These are phyloP conservation scores for Teunomyces atbi DNA, from an alignment of 805 yeast species.

Conservation along the genomic window DNA sequence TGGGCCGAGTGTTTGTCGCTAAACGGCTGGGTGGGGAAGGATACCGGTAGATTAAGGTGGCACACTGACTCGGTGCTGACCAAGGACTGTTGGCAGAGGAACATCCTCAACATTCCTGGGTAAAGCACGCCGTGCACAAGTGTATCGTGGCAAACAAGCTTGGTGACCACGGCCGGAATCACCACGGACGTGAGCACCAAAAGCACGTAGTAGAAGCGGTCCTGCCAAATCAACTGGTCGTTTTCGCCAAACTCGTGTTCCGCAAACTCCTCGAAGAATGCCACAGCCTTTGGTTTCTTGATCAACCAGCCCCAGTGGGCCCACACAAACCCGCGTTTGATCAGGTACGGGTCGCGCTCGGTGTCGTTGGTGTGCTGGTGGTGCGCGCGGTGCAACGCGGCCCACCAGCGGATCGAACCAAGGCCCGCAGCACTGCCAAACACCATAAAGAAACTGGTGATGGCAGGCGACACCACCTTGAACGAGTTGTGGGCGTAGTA, in stretches of 20 bases:
- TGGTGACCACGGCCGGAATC: conserved; percentile 29
- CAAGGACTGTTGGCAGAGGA: conserved; percentile 75
- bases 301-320: conserved; percentile 90
- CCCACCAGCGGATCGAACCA: conserved; percentile 79
- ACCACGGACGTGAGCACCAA: conserved; percentile 30
- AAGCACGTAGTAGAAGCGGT: conserved; percentile 22
- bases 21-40: conserved; percentile 55
- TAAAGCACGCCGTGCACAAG: conserved; percentile 47
- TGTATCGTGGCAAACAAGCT: conserved; percentile 28
- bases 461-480: conserved; percentile 22
- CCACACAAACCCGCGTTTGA: conserved; percentile 75
- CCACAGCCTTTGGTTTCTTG: conserved; percentile 48
- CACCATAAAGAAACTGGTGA: conserved; percentile 52
- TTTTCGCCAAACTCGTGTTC: conserved; percentile 29
- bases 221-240: conserved; percentile 35
- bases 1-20: conserved; percentile 64
- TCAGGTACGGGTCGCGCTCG: conserved; percentile 83
- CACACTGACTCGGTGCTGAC: conserved; percentile 81
- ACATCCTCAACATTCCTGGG: conserved; percentile 73
- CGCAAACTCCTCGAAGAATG: conserved; percentile 32
- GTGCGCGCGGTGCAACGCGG: conserved; percentile 81
- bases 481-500: conserved; percentile 42
- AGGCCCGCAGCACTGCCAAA: conserved; percentile 73
- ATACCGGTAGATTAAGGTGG: conserved; percentile 64
- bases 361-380: conserved; percentile 83